Percentiles rank a stretch among this genome's conserved stretches.
Conservation (phyloP, 2,329 filamentous ascomycete species). For the Aspergillus sp. region DNA sequence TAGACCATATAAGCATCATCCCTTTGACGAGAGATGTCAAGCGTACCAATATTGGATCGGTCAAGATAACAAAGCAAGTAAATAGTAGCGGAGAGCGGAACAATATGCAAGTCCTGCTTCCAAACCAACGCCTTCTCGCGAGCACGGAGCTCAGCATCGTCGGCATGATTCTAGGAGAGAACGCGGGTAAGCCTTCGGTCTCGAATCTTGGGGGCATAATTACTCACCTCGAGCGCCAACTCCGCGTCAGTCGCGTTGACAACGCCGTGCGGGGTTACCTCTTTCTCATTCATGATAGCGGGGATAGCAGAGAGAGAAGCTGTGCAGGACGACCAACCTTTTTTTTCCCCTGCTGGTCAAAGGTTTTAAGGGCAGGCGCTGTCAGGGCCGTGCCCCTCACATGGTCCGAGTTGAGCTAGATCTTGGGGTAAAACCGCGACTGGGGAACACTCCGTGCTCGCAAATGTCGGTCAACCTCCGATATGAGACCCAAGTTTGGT, state of each 20-base stretch:
- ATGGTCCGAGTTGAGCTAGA: conserved; percentile 14
- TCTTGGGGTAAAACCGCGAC: conserved; percentile 3
- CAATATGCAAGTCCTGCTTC: conserved; percentile 66
- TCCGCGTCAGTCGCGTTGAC: conserved; percentile 24
- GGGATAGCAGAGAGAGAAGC: neutral
- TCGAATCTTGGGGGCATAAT: neutral
- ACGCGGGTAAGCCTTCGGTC: neutral
- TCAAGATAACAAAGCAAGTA: conserved; percentile 73
- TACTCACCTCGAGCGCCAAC: conserved; percentile 13
- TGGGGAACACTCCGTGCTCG: conserved; percentile 4
- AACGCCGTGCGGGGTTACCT: conserved; percentile 22
- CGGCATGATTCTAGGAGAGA: conserved; percentile 12
- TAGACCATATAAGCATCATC: conserved; percentile 22
- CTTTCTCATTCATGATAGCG: conserved; percentile 25
- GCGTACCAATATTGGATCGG: conserved; percentile 66
- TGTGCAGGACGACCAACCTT: neutral
- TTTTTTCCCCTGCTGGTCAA: conserved; percentile 4
- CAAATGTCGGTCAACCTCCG: conserved; percentile 23
- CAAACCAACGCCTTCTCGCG: conserved; percentile 49
- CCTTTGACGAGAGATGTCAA: too few relatives aligned
- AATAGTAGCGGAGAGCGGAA: conserved; percentile 66
- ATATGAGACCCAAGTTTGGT: neutral
- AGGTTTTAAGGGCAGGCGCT: conserved; percentile 1
- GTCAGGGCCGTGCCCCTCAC: conserved; percentile 9
- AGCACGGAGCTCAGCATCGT: conserved; percentile 19